Conservation (phyloP, 352 stramenopile species). For the Plasmopara muralis region DNA sequence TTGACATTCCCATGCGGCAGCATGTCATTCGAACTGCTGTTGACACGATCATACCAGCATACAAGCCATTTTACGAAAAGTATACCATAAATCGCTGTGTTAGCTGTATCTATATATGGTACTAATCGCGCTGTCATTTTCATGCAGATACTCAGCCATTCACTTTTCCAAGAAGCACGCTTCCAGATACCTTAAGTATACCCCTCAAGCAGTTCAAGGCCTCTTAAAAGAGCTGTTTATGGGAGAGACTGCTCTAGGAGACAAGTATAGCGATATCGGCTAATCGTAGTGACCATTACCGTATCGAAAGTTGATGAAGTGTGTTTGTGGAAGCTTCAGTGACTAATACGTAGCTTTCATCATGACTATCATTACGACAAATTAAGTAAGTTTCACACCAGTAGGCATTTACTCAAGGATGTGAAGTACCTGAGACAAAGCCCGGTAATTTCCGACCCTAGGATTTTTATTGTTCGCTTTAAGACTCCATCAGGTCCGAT, state of each 20-base stretch:
- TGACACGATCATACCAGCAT: constrained; percentile 79
- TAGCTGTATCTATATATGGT: neutral
- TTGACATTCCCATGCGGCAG: constrained; percentile 79
- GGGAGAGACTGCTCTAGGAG: constrained; percentile 28
- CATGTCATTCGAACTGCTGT: constrained; percentile 80
- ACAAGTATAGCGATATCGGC: constrained; percentile 18
- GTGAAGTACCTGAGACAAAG: constrained; percentile 54
- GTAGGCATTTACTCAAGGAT: neutral
- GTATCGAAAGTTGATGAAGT: constrained; percentile 43
- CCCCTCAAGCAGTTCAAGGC: constrained; percentile 68
- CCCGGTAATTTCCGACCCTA: constrained; percentile 66
- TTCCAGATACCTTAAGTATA: constrained; percentile 86
- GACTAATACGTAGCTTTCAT: constrained; percentile 56
- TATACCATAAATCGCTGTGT: constrained; percentile 16
- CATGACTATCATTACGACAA: constrained; percentile 24
- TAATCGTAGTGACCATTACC: constrained; percentile 17
- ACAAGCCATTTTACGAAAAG: constrained; percentile 91
- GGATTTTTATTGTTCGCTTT: constrained; percentile 43
- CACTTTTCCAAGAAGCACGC: constrained; percentile 91
- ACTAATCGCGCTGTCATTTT: constrained; percentile 3
- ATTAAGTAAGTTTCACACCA: constrained; percentile 3
- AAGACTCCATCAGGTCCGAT: constrained; percentile 44
- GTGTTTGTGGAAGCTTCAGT: constrained; percentile 74
- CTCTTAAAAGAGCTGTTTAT: constrained; percentile 82
- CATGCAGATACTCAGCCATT: constrained; percentile 79